Base-by-base conservation (phyloP, 495 filamentous ascomycete genomes). In the Schizothecium vesticola region DNA sequence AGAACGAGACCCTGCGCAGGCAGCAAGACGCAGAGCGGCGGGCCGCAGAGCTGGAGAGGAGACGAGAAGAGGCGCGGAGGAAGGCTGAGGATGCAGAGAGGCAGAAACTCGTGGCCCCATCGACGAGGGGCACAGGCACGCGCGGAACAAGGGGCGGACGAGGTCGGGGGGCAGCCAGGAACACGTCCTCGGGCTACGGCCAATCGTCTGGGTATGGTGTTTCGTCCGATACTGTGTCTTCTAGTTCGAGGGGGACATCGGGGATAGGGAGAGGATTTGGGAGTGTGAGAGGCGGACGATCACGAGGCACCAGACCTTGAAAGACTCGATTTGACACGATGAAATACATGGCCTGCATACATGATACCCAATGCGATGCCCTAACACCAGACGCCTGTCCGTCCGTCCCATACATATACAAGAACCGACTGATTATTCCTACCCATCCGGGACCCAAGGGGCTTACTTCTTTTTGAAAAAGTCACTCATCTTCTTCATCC, bases 401-500 rank as follows among this genome's bases (percentile, higher is more conserved):
- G 33, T 25, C 58, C 58, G 26, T 24, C 58, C 58, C 58, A 28
- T 28, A 5, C 13, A 59, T 25, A 59, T 25, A 59, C 58, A 59
- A 28, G 19, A 24, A 59, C 6, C 6, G 24, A 4, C 24, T n/a
- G 13, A 24, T 16, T 63, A 55, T 55, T 31, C 25, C 25, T 7
- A 55, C 61, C 33, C 69, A 19, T n/a, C 4, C 25, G 58, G 62
- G 68, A 70, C 5, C 25, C 0, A 65, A 23, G 13, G 11, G 24
- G n/a, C 43, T 25, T 33, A 67, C 29, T 87, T 89, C 81, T 94
- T 97, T 51, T 84, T 86, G 77, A 99, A 99, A 77, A 98, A 99
- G 69, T 89, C 86, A 71, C 92, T 97, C 88, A 99, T 86, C 84
- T 97, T 98, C 84, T 91, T 92, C 95, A 99, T 99, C 26, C 95